phyloP scores from a whole-genome alignment of 192 early-diverging fungal species.

The Backusella tarrabulga region DNA sequence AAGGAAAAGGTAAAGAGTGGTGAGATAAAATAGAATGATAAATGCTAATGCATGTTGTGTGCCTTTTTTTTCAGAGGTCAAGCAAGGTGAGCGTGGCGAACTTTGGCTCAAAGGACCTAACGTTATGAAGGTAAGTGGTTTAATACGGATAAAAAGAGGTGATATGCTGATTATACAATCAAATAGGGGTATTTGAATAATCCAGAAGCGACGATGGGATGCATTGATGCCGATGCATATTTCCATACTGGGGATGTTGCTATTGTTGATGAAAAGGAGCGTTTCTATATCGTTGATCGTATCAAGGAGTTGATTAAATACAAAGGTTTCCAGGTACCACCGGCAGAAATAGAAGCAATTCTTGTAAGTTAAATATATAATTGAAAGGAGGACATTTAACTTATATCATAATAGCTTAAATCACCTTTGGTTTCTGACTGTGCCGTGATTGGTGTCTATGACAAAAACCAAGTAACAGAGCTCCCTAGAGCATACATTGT shows the following conservation, averaged over 20 bases:
- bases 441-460: slow-evolving; percentile 71
- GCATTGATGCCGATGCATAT: slow-evolving; percentile 50
- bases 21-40: not conserved
- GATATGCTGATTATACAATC: not conserved
- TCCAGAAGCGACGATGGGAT: slow-evolving; percentile 38
- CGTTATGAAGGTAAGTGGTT: slow-evolving; percentile 60
- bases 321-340: slow-evolving; percentile 68
- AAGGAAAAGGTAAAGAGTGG: slow-evolving; percentile 45
- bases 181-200: slow-evolving; percentile 46
- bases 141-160: not conserved
- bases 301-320: slow-evolving; percentile 58
- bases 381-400: slow-evolving; percentile 38
- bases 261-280: slow-evolving; percentile 46
- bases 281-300: slow-evolving; percentile 74
- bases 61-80: slow-evolving; percentile 39
- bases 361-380: slow-evolving; percentile 49
- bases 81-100: slow-evolving; percentile 65
- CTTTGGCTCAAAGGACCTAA: slow-evolving; percentile 76
- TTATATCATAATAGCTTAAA: slow-evolving; percentile 65
- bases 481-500: slow-evolving; percentile 82
- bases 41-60: too few relatives aligned
- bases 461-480: slow-evolving; percentile 67
- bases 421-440: slow-evolving; percentile 54
- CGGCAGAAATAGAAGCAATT: slow-evolving; percentile 67
- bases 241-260: slow-evolving; percentile 64